Evolutionary conservation across 371 early-diverging fungal genomes (phyloP).

Genomic region (Rhizomucor miehei): DNA sequence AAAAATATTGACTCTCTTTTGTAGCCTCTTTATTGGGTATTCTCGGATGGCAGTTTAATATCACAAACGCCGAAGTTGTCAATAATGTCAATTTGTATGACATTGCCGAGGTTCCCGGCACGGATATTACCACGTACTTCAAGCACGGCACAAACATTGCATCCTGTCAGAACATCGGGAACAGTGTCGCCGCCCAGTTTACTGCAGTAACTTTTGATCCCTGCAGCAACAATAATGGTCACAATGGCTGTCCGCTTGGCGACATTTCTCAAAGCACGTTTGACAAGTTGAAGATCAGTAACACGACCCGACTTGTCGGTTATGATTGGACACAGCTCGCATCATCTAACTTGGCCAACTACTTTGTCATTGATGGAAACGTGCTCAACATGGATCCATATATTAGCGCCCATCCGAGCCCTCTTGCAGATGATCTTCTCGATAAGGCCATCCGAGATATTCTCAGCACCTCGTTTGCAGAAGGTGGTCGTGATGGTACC

Average conservation of each 20-base stretch:
- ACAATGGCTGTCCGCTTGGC: constrained; percentile 22
- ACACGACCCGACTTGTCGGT: constrained; percentile 48
- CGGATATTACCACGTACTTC: constrained; percentile 56
- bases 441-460: constrained; percentile 55
- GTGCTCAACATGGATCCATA: constrained; percentile 67
- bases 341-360: constrained; percentile 31
- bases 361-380: constrained; percentile 64
- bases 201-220: constrained; percentile 41
- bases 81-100: constrained; percentile 18
- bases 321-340: constrained; percentile 64
- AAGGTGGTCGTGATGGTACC: constrained; percentile 66
- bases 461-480: constrained; percentile 21
- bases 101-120: constrained; percentile 33
- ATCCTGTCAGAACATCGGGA: constrained; percentile 20
- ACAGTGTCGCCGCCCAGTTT: constrained; percentile 17
- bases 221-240: constrained; percentile 42
- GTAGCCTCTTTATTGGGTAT: constrained; percentile 28
- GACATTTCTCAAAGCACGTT: constrained; percentile 14
- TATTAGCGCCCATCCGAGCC: constrained; percentile 31
- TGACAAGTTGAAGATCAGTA: constrained; percentile 13
- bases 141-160: constrained; percentile 15
- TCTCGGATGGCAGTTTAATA: constrained; percentile 32
- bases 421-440: constrained; percentile 41
- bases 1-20: neutral
- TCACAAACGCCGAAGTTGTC: constrained; percentile 23